Conservation (phyloP, 2,329 filamentous ascomycete species). For the Colletotrichum camelliae region DNA sequence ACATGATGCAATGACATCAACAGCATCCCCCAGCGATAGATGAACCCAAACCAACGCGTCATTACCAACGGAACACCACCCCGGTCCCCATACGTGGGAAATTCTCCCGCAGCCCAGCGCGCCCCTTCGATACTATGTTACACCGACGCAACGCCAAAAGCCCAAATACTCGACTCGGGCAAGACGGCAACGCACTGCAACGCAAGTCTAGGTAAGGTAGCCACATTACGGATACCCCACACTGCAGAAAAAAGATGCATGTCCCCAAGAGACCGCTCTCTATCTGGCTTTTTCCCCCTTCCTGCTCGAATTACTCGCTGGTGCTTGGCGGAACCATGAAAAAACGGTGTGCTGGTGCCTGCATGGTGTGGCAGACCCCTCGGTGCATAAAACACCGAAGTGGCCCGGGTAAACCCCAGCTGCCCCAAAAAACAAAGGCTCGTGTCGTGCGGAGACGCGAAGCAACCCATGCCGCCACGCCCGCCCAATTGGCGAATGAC, state of each 20-base stretch:
- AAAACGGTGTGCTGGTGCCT: not conserved
- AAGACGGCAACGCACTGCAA: not conserved
- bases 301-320: not conserved
- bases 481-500: not conserved
- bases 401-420: not conserved
- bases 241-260: not conserved
- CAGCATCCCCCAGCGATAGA: not conserved
- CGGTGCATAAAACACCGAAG: not conserved
- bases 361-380: not conserved
- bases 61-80: not conserved
- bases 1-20: not conserved
- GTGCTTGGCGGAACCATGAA: not conserved
- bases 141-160: constrained; percentile 9
- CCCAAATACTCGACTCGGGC: not conserved
- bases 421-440: not conserved
- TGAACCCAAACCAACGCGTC: not conserved
- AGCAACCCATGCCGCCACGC: not conserved
- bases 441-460: not conserved
- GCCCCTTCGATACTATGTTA: constrained; percentile 4
- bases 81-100: constrained; percentile 2
- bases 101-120: not conserved
- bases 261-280: not conserved
- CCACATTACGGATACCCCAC: not conserved
- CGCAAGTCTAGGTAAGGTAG: not conserved
- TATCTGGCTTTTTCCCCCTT: not conserved